These are phyloP conservation scores for Bruguiera parviflora DNA, from an alignment of 345 rosid species.

Conservation along the genomic window DNA sequence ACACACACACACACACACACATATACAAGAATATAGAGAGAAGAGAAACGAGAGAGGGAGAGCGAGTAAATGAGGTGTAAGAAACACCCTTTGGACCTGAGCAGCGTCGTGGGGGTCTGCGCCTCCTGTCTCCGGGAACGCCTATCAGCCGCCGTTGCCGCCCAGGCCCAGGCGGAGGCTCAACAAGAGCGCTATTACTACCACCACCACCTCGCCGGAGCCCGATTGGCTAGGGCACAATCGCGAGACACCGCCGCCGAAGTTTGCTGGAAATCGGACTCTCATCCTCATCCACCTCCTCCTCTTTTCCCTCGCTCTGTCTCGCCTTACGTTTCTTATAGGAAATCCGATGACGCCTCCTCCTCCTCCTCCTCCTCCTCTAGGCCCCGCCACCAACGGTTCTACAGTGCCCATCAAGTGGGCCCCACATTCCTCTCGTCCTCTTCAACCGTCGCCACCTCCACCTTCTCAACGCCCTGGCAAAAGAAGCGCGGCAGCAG, in stretches of 20 bases:
- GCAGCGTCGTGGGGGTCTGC: conserved; percentile 77
- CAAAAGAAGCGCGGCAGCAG: conserved; percentile 37
- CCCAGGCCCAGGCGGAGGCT: conserved; percentile 37
- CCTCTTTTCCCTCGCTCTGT: conserved; percentile 76
- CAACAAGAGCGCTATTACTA: not conserved
- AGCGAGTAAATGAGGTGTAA: conserved; percentile 67
- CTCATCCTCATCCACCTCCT: conserved; percentile 32
- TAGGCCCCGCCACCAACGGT: conserved; percentile 30
- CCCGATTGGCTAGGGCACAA: not conserved
- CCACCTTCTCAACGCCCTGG: conserved; percentile 16
- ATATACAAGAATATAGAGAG: no score
- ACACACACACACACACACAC: no score
- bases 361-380: no score
- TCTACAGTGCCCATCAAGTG: conserved; percentile 76
- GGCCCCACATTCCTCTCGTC: conserved; percentile 32
- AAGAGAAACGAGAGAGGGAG: no score
- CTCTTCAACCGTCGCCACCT: conserved; percentile 12
- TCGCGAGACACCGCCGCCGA: conserved; percentile 10
- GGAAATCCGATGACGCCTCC: conserved; percentile 48
- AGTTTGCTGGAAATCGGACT: conserved; percentile 25
- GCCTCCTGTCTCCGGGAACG: conserved; percentile 91
- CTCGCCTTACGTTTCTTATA: conserved; percentile 64
- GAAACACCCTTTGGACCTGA: conserved; percentile 58
- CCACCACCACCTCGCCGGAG: not conserved
- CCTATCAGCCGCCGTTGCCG: conserved; percentile 46